Conservation (phyloP, 129 eudicot genomes). For the Ambrosia artemisiifolia region DNA sequence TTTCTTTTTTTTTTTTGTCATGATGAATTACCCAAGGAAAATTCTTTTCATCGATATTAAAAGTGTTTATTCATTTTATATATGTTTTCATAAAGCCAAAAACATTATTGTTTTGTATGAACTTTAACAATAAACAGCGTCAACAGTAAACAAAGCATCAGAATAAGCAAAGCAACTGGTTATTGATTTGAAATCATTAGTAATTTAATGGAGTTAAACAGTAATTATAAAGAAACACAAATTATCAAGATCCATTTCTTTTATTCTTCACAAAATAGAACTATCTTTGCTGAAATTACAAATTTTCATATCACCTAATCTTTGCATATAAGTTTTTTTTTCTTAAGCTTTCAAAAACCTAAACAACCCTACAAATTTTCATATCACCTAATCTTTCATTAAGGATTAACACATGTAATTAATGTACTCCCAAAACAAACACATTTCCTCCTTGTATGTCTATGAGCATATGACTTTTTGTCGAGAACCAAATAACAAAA, state of each 20-base stretch:
- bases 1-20: neutral
- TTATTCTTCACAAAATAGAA: neutral
- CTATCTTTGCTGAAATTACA: neutral
- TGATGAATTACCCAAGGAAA: neutral
- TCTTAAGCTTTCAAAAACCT: slow-evolving; percentile 6
- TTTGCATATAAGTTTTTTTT: slow-evolving; percentile 7
- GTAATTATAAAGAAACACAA: neutral
- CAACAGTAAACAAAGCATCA: neutral
- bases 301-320: neutral
- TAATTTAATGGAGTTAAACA: neutral
- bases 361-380: neutral
- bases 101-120: neutral
- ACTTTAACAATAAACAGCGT: neutral
- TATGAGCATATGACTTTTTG: neutral
- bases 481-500: neutral
- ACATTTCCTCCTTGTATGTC: neutral
- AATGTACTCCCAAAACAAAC: neutral
- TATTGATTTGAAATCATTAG: neutral
- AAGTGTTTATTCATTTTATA: neutral
- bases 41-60: neutral
- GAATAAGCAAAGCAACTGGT: neutral
- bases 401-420: neutral
- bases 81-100: neutral
- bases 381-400: too few relatives aligned
- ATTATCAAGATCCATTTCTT: neutral